Percentiles rank a stretch among this genome's conserved stretches.
These are phyloP conservation scores for Boletellus sp. DNA, from an alignment of 1,284 basidiomycete genomes.

Conservation along the genomic window DNA sequence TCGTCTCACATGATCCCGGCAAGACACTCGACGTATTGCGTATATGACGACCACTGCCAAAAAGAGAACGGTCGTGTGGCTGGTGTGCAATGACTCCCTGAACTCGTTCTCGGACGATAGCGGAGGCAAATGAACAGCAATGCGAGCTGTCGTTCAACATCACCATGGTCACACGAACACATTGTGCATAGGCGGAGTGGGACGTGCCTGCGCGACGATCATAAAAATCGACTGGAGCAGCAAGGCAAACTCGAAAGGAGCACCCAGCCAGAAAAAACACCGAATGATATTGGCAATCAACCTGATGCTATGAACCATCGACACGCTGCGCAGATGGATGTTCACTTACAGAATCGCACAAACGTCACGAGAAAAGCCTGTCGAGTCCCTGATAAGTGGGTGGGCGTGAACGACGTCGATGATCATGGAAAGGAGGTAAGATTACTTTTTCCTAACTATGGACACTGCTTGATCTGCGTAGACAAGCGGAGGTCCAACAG, in stretches of 20 bases:
- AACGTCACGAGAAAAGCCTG: conserved; percentile 81
- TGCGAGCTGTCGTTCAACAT: conserved; percentile 47
- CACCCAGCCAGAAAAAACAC: conserved; percentile 87
- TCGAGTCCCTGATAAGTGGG: conserved; percentile 58
- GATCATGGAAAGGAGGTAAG: conserved; percentile 4
- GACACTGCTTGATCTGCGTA: conserved; percentile 78
- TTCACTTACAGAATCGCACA: conserved; percentile 67
- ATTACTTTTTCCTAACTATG: conserved; percentile 66
- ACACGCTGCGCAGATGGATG: conserved; percentile 2
- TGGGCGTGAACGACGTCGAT: conserved; percentile 18
- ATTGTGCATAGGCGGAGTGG: conserved; percentile 7
- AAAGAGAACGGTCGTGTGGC: conserved; percentile 73
- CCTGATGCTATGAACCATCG: conserved; percentile 35
- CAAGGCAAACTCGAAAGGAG: conserved; percentile 73
- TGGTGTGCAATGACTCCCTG: conserved; percentile 53
- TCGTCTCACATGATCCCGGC: conserved; percentile 64
- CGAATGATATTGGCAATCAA: conserved; percentile 79
- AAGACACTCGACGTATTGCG: conserved; percentile 79
- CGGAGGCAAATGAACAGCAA: conserved; percentile 76
- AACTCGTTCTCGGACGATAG: conserved; percentile 56
- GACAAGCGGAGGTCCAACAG: conserved; percentile 58
- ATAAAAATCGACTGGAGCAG: conserved; percentile 77
- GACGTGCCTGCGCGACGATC: conserved; percentile 72
- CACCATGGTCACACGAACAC: conserved; percentile 20
- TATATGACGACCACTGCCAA: conserved; percentile 82